Conservation (phyloP, 2,329 filamentous ascomycete species). For the Emmonsiellopsis sp. region DNA sequence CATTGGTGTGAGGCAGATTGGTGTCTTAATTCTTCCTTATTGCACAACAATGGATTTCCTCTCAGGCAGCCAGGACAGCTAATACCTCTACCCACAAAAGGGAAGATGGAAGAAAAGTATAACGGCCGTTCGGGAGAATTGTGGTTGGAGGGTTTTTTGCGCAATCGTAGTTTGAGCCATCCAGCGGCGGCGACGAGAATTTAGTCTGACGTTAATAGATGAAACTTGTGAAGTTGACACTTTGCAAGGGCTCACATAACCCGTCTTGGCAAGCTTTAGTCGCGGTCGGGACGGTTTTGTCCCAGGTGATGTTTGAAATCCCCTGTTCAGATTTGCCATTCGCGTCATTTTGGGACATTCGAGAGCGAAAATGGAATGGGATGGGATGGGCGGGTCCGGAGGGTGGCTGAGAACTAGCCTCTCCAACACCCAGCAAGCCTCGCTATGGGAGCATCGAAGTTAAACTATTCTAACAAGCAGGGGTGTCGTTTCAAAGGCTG, state of each 20-base stretch:
- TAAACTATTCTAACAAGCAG: background rate
- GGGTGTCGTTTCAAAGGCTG: constrained; percentile 4
- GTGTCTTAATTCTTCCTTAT: no score
- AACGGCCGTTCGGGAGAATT: no score
- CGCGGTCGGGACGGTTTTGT: background rate
- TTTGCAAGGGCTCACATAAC: background rate
- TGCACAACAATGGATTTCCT: no score
- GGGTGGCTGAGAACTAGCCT: background rate
- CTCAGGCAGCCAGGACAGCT: no score
- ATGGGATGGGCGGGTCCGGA: background rate
- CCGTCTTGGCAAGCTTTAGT: background rate
- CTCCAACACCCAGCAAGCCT: background rate
- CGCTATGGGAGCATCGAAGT: background rate
- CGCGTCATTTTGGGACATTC: background rate
- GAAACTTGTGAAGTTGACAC: background rate
- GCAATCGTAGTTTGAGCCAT: background rate
- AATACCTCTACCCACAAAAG: no score
- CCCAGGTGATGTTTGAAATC: background rate
- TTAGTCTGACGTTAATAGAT: background rate
- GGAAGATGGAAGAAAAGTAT: background rate
- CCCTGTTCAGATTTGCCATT: background rate
- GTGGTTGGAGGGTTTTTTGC: background rate
- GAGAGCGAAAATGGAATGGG: background rate
- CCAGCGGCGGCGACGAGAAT: background rate
- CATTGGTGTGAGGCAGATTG: no score